A percentile compares a stretch with the other conserved stretches of the same genome.
Evolutionary conservation across 1,139 yeast genomes (phyloP).

Genomic region (Saccharomycopsis hybrid): DNA sequence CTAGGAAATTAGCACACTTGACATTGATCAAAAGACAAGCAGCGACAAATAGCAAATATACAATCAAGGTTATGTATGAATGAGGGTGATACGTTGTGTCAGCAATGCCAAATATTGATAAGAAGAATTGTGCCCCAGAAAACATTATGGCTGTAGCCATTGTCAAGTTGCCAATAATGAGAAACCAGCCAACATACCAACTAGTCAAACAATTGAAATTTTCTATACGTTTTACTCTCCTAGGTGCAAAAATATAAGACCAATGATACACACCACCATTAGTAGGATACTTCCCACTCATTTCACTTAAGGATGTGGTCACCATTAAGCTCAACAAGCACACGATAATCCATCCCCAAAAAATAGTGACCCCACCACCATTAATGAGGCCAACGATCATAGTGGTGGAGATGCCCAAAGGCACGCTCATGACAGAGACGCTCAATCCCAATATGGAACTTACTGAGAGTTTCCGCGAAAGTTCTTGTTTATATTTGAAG

Average conservation of each 20-base stretch:
- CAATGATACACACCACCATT: slow-evolving; percentile 73
- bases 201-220: slow-evolving; percentile 57
- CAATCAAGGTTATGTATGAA: slow-evolving; percentile 46
- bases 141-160: slow-evolving; percentile 67
- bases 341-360: slow-evolving; percentile 65
- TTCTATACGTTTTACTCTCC: slow-evolving; percentile 40
- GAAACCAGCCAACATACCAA: slow-evolving; percentile 48
- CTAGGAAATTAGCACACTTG: slow-evolving; percentile 52
- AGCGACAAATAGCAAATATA: slow-evolving; percentile 49
- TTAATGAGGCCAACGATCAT: slow-evolving; percentile 61
- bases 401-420: slow-evolving; percentile 67
- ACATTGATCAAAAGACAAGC: slow-evolving; percentile 58
- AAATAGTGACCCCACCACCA: slow-evolving; percentile 67
- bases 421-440: slow-evolving; percentile 73
- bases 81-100: slow-evolving; percentile 54
- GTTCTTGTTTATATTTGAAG: slow-evolving; percentile 63
- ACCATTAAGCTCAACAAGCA: slow-evolving; percentile 56
- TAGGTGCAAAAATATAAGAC: slow-evolving; percentile 61
- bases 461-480: slow-evolving; percentile 59
- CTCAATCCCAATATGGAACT: slow-evolving; percentile 68
- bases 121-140: slow-evolving; percentile 67
- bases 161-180: slow-evolving; percentile 69
- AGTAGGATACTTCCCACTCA: slow-evolving; percentile 67
- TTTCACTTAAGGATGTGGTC: slow-evolving; percentile 63
- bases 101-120: slow-evolving; percentile 57